These are phyloP conservation scores for Ganoderma resinaceum DNA, from an alignment of 1,284 basidiomycete species.

Conservation along the genomic window DNA sequence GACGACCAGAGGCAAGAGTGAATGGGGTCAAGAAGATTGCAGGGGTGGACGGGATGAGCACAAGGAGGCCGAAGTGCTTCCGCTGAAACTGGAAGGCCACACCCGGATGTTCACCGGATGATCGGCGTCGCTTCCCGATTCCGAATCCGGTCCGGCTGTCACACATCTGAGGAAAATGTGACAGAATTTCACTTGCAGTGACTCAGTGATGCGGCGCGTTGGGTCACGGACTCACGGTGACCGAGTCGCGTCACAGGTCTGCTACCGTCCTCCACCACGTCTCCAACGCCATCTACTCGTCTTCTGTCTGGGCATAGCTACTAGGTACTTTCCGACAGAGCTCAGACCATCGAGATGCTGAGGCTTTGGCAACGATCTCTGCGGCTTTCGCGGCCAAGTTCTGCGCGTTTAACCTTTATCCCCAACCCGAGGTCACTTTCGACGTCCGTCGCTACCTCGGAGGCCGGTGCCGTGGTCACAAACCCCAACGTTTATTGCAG, in stretches of 20 bases:
- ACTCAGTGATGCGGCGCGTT: constrained; percentile 24
- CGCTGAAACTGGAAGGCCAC: background rate
- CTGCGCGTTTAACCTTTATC: background rate
- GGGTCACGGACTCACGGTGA: constrained; percentile 8
- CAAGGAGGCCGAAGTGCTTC: background rate
- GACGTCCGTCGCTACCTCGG: constrained; percentile 19
- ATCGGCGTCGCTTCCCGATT: background rate
- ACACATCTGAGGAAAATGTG: background rate
- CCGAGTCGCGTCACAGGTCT: constrained; percentile 14
- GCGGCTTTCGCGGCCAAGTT: background rate
- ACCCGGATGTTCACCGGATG: background rate
- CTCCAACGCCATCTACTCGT: background rate
- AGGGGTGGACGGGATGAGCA: background rate
- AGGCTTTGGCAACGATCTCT: background rate
- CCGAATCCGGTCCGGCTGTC: constrained; percentile 11
- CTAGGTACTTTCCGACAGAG: background rate
- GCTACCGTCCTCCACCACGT: background rate
- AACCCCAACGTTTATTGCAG: constrained; percentile 69
- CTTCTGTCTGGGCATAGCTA: background rate
- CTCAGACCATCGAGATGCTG: background rate
- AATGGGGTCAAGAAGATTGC: background rate
- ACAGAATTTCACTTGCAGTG: constrained; percentile 8
- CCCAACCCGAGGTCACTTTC: constrained; percentile 15
- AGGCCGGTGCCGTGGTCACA: constrained; percentile 40
- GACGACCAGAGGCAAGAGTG: background rate